These are phyloP conservation scores for Leishmania gerbilli DNA, from an alignment of 208 protist genomes.

Conservation along the genomic window DNA sequence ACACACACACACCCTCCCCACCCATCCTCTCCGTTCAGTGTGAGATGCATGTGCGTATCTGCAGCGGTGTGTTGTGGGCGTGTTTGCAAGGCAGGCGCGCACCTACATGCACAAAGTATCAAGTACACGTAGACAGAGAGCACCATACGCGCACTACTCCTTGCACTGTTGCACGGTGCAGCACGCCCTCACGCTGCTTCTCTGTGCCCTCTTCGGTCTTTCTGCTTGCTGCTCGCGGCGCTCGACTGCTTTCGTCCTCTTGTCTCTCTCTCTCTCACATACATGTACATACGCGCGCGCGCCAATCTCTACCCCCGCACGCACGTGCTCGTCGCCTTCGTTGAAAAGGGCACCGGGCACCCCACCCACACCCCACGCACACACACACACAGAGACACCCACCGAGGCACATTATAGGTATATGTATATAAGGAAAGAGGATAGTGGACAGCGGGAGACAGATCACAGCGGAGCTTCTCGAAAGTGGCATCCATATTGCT, in stretches of 20 bases:
- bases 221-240: neutral
- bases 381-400: neutral
- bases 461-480: neutral
- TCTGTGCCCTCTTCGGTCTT: neutral
- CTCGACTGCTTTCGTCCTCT: neutral
- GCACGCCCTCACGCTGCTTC: neutral
- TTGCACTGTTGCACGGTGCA: neutral
- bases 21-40: neutral
- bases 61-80: neutral
- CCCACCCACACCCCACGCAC: neutral
- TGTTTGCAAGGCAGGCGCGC: neutral
- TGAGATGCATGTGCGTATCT: neutral
- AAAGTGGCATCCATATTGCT: neutral
- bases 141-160: neutral
- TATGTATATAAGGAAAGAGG: neutral
- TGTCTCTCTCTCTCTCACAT: neutral
- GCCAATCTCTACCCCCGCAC: neutral
- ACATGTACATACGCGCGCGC: neutral
- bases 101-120: neutral
- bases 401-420: neutral
- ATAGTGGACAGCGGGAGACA: neutral
- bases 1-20: neutral
- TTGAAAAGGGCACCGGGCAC: neutral
- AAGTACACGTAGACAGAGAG: neutral
- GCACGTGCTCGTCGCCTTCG: neutral